These are phyloP conservation scores for Quercus engelmannii DNA, from an alignment of 306 rosid species.

Conservation along the genomic window DNA sequence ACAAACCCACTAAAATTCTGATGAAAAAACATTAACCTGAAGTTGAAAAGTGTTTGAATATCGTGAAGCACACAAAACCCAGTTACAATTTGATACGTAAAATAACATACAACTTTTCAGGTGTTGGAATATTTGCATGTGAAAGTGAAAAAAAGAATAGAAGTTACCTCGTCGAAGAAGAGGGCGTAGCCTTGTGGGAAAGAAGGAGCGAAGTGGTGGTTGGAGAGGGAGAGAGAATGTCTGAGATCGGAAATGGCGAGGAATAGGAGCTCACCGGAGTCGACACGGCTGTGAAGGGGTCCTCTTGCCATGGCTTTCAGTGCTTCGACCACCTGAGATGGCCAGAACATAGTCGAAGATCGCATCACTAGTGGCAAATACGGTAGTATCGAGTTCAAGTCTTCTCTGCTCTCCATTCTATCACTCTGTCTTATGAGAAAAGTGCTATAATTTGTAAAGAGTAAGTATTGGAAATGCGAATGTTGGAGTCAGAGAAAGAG, in stretches of 20 bases:
- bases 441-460: too few species aligned
- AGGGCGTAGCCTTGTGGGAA: conserved; percentile 53
- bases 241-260: conserved; percentile 54
- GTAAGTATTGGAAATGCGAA: too few species aligned
- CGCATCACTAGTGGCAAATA: conserved; percentile 55
- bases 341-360: conserved; percentile 65
- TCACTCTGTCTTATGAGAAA: background rate
- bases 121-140: too few species aligned
- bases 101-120: too few species aligned
- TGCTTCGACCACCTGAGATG: conserved; percentile 55
- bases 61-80: too few species aligned
- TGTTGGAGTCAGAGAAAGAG: too few species aligned
- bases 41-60: too few species aligned
- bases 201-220: conserved; percentile 39
- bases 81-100: too few species aligned
- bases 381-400: conserved; percentile 59
- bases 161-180: conserved; percentile 73
- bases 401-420: conserved; percentile 63
- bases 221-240: conserved; percentile 48
- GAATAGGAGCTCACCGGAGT: conserved; percentile 52
- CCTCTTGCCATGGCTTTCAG: conserved; percentile 52
- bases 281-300: conserved; percentile 46
- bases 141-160: background rate
- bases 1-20: too few species aligned
- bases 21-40: too few species aligned